A percentile compares a stretch with the other conserved stretches of the same genome.
Conservation (phyloP, 2,329 filamentous ascomycete species). For the Sclerotinia nivalis region DNA sequence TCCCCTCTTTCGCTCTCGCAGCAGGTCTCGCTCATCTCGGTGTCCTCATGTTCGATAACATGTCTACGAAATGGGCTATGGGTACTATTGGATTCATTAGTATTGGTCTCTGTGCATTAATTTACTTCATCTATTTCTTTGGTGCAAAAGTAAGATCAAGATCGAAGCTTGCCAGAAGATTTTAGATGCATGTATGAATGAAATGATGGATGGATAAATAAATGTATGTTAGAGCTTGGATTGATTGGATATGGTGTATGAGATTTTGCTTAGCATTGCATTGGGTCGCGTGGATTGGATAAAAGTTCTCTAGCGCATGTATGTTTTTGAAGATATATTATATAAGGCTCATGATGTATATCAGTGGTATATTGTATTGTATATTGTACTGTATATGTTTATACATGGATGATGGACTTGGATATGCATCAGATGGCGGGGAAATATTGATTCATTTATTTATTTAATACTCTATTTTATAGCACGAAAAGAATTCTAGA, state of each 20-base stretch:
- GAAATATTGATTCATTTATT: too few relatives aligned
- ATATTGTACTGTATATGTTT: too few relatives aligned
- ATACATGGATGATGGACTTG: too few relatives aligned
- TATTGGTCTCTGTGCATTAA: slow-evolving; percentile 44
- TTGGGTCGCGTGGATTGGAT: neutral
- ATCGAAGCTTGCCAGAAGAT: slow-evolving; percentile 17
- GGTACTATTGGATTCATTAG: slow-evolving; percentile 46
- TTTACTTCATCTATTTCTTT: slow-evolving; percentile 46
- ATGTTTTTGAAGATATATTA: neutral
- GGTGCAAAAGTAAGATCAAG: slow-evolving; percentile 17
- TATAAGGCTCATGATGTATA: neutral
- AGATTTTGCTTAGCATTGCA: neutral
- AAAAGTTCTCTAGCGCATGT: neutral
- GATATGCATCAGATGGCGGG: too few relatives aligned
- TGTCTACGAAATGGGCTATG: slow-evolving; percentile 47
- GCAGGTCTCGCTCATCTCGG: slow-evolving; percentile 46
- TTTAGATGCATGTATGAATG: neutral
- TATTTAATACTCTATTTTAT: too few relatives aligned
- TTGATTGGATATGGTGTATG: neutral
- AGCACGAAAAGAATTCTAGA: too few relatives aligned
- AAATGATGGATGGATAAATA: neutral
- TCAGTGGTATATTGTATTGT: too few relatives aligned
- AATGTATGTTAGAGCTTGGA: neutral
- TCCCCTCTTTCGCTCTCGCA: slow-evolving; percentile 47
- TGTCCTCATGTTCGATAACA: slow-evolving; percentile 40